Conservation (phyloP, 345 rosid genomes). For the Alliaria petiolata region DNA sequence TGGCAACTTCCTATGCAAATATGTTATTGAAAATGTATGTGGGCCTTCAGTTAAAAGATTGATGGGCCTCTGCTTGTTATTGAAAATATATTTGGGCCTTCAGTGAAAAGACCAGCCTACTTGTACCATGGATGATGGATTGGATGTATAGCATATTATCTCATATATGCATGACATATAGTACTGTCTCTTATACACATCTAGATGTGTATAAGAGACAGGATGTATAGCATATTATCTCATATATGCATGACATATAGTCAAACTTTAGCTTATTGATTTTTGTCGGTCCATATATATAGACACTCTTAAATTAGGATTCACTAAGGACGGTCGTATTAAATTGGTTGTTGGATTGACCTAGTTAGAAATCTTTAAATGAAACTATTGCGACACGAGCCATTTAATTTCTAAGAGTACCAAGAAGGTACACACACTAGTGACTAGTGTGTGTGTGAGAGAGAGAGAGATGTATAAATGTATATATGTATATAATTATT, state of each 20-base stretch:
- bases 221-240: neutral
- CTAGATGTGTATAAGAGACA: too few relatives aligned
- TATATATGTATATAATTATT: neutral
- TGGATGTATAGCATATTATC: neutral
- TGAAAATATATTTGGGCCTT: neutral
- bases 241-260: neutral
- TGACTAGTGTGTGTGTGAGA: constrained; percentile 12
- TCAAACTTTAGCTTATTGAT: constrained; percentile 5
- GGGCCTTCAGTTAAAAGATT: neutral
- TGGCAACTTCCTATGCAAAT: neutral
- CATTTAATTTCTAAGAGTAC: constrained; percentile 15
- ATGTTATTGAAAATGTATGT: neutral
- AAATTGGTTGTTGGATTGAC: constrained; percentile 29
- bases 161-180: neutral
- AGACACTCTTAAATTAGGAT: neutral
- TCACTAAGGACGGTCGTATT: constrained; percentile 6
- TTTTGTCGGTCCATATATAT: constrained; percentile 13
- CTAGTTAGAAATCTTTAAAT: constrained; percentile 16
- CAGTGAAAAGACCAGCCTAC: neutral
- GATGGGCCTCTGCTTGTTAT: neutral
- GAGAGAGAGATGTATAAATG: neutral
- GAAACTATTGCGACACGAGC: constrained; percentile 17
- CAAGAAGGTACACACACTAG: constrained; percentile 12
- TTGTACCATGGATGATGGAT: neutral
- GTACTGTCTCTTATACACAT: too few relatives aligned